Percentiles rank a stretch among this genome's conserved stretches.
Evolutionary conservation across 208 protist genomes (phyloP).

Genomic region (Strigomonas oncopelti): DNA sequence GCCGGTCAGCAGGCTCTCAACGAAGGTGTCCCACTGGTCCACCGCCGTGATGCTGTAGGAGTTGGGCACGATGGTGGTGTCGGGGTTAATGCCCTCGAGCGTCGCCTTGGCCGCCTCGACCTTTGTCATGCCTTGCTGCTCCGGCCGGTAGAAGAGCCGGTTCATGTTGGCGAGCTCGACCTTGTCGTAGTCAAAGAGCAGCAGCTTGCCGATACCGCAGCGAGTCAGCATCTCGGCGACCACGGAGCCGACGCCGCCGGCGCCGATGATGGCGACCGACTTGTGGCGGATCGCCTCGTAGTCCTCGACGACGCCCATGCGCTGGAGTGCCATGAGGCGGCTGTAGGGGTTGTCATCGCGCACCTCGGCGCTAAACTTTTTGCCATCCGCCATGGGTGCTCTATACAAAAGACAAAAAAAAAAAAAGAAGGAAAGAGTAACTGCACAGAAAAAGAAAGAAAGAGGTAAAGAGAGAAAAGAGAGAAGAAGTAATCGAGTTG

Average conservation of each 20-base stretch:
- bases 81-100: conserved; percentile 94
- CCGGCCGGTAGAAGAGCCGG: conserved; percentile 93
- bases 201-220: conserved; percentile 96
- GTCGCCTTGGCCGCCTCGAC: conserved; percentile 85
- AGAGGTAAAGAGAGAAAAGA: too few species aligned
- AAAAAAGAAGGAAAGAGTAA: neutral
- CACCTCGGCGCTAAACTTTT: conserved; percentile 80
- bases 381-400: neutral
- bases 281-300: conserved; percentile 93
- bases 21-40: conserved; percentile 89
- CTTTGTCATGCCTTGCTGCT: conserved; percentile 94
- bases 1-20: conserved; percentile 54
- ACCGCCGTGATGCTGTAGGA: conserved; percentile 92
- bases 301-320: conserved; percentile 97
- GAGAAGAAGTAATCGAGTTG: too few species aligned
- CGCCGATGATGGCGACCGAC: conserved; percentile 91
- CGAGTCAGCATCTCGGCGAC: conserved; percentile 97
- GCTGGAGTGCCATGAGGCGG: conserved; percentile 95
- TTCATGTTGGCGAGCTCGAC: conserved; percentile 99
- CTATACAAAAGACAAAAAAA: neutral
- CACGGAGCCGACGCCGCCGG: conserved; percentile 95
- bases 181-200: conserved; percentile 98
- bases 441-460: too few species aligned
- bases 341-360: conserved; percentile 94
- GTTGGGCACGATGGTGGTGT: conserved; percentile 90